Evolutionary conservation across 2,329 filamentous ascomycete genomes (phyloP).

Genomic region (Geosmithia putterillii): DNA sequence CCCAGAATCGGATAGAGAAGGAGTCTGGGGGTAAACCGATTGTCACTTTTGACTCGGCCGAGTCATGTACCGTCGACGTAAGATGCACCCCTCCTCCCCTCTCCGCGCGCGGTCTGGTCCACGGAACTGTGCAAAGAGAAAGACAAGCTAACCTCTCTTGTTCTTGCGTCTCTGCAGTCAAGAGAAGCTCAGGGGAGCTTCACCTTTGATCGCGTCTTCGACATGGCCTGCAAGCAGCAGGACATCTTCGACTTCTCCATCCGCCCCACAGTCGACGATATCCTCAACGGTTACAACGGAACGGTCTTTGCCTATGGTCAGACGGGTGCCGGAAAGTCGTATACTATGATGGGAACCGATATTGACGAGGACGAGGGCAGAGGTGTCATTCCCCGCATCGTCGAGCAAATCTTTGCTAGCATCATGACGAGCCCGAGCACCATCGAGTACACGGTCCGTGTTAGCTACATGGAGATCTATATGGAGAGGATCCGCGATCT

Average conservation of each 20-base stretch:
- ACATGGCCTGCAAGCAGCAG: conserved; percentile 78
- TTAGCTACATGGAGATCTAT: conserved; percentile 99
- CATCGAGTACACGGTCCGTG: conserved; percentile 96
- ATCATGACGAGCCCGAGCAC: conserved; percentile 85
- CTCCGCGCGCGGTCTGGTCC: neutral
- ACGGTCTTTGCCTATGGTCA: conserved; percentile 98
- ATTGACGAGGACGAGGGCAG: conserved; percentile 82
- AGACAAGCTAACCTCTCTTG: no score
- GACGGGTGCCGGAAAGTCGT: conserved; percentile 96
- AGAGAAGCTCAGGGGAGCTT: conserved; percentile 74
- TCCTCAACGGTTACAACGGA: conserved; percentile 97
- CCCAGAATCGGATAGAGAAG: conserved; percentile 91
- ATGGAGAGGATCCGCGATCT: conserved; percentile 98
- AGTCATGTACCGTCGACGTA: conserved; percentile 81
- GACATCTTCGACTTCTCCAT: conserved; percentile 99
- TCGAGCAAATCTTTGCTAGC: conserved; percentile 94
- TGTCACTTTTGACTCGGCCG: conserved; percentile 75
- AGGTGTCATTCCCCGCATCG: conserved; percentile 92
- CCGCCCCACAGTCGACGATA: conserved; percentile 89
- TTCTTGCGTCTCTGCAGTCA: conserved; percentile 59
- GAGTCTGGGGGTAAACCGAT: conserved; percentile 84
- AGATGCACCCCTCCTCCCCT: conserved; percentile 13
- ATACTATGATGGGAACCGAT: conserved; percentile 74
- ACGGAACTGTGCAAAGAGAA: conserved; percentile 15
- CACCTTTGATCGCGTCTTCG: conserved; percentile 96